Conservation (phyloP, 23 red algal genomes). For the Gracilaria caudata region DNA sequence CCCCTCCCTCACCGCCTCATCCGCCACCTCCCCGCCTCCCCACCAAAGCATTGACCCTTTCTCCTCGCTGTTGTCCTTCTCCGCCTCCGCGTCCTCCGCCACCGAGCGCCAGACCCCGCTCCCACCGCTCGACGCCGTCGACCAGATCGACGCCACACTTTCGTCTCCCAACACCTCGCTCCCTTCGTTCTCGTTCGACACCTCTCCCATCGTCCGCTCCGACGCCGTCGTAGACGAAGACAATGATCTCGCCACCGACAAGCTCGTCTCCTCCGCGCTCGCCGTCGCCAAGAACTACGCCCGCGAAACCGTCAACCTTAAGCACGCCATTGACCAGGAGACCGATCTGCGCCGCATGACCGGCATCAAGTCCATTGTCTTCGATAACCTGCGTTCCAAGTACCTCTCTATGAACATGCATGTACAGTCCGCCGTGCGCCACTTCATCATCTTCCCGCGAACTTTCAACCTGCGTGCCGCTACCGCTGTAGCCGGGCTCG, state of each 20-base stretch:
- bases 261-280: constrained; percentile 31
- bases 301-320: constrained; percentile 20
- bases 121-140: background rate
- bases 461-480: constrained; percentile 60
- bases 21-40: background rate
- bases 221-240: background rate
- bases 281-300: constrained; percentile 58
- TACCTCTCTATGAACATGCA: constrained; percentile 32
- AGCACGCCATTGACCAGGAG: constrained; percentile 43
- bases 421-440: constrained; percentile 39
- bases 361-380: constrained; percentile 55
- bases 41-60: background rate
- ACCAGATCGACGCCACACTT: background rate
- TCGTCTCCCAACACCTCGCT: background rate
- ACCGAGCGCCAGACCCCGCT: background rate
- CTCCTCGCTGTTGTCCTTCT: constrained; percentile 15
- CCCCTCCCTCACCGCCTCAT: constrained; percentile 17
- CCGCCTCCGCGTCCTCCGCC: background rate
- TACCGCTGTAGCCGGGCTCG: constrained; percentile 43
- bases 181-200: constrained; percentile 24
- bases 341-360: constrained; percentile 53
- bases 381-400: constrained; percentile 57
- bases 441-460: constrained; percentile 69
- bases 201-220: background rate
- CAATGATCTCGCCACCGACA: constrained; percentile 37